These are phyloP conservation scores for Firmiana major DNA, from an alignment of 345 rosid species.

Conservation along the genomic window DNA sequence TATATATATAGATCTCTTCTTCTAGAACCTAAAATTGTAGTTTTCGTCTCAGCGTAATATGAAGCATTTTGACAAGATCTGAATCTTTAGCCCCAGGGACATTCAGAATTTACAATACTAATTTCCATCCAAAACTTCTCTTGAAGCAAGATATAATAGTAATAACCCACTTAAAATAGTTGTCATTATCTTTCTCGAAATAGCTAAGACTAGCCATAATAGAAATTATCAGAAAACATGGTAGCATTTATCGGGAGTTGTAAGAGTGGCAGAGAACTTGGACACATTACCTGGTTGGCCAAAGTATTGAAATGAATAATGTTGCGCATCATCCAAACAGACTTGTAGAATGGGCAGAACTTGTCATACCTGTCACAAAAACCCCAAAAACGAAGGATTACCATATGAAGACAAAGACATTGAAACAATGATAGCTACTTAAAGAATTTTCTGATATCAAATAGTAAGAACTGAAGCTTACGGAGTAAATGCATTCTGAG, in stretches of 20 bases:
- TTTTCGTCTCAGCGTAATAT: neutral
- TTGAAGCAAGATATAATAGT: neutral
- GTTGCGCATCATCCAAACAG: conserved; percentile 99
- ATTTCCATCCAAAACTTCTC: neutral
- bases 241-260: neutral
- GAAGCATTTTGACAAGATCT: neutral
- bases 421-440: neutral
- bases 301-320: conserved; percentile 89
- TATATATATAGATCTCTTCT: neutral
- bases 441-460: neutral
- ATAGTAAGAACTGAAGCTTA: conserved; percentile 34
- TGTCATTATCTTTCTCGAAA: neutral
- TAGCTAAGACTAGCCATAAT: neutral
- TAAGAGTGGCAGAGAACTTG: neutral
- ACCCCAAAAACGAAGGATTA: conserved; percentile 7
- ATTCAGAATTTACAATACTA: neutral
- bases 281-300: conserved; percentile 81
- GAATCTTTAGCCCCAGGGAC: neutral
- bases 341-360: conserved; percentile 98
- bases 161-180: neutral
- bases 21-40: neutral
- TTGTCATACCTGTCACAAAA: conserved; percentile 72
- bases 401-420: neutral
- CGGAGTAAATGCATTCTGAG: conserved; percentile 99
- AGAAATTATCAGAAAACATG: neutral